Base-by-base conservation (phyloP, 2,329 filamentous ascomycete genomes). In the Colletotrichum lindemuthianum region DNA sequence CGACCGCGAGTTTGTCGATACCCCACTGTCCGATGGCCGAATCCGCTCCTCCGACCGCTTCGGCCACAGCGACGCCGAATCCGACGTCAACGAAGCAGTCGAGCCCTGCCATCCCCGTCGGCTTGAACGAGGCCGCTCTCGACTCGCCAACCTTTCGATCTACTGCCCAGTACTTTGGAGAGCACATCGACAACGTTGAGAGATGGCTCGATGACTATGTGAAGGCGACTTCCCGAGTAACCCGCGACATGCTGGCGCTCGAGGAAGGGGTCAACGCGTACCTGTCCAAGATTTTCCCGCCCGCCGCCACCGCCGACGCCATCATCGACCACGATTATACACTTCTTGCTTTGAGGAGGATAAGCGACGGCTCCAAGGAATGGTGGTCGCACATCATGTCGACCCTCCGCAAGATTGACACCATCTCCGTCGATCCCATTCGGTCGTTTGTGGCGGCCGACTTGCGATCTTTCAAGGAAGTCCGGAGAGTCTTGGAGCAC, bases 121-220 rank as follows among this genome's bases (percentile, higher is more conserved):
- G 90, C 66, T 86, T 98, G 71, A 96, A 95, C 80, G 96, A 99
- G 85, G 96, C 96, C 54, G 92, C 93, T 16, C 91, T 98, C 80
- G 96, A 99, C 79, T 97, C 94, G 43, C 96, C 96, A 33, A 96
- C 94, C 40, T 98, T 98, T 77, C 92, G 96, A 69, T 92, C 94
- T 50, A 92, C 92, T 24, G 88, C 92, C 45, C 81, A 91, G 50
- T 93, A 97, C 79, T 97, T 97, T 74, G 86, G 88, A 68, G 96
- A 98, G 69, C 95, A 99, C 80, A 88, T 97, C 72, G 96, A 98
- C 69, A 86, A 88, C 60, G 86, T 98, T 65, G 96, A 98, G 78
- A 89, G 88, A 84, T 99, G 96, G 96, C 91, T 99, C 36, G 93
- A 86, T 45, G 80, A 79, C 56, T 87, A 87, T 69, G 79, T 82